Conservation (phyloP, 1,284 basidiomycete species). For the Schizophyllum commune region DNA sequence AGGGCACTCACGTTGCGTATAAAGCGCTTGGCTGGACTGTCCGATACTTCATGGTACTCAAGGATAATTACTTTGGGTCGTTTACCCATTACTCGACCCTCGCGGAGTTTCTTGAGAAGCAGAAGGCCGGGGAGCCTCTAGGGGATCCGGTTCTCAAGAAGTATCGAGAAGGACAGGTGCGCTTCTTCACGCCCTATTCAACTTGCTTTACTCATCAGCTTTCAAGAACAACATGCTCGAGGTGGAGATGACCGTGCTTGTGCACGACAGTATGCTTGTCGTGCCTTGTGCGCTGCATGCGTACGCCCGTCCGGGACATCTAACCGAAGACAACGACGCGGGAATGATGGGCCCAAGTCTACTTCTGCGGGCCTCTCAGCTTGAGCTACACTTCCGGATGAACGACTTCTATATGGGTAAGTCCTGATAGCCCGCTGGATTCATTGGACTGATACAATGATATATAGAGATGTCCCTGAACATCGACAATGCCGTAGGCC, state of each 20-base stretch:
- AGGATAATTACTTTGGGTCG: constrained; percentile 87
- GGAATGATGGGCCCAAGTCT: constrained; percentile 47
- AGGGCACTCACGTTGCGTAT: constrained; percentile 52
- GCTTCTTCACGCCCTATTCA: neutral
- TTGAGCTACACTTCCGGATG: constrained; percentile 70
- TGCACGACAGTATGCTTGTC: constrained; percentile 50
- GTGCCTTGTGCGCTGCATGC: constrained; percentile 74
- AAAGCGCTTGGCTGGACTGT: constrained; percentile 82
- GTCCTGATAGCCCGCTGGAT: constrained; percentile 13
- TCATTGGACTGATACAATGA: constrained; percentile 7
- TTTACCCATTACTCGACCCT: constrained; percentile 89
- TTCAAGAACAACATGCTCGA: constrained; percentile 75
- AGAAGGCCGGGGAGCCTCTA: constrained; percentile 44
- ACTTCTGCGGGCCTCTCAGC: constrained; percentile 51
- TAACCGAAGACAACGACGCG: constrained; percentile 14
- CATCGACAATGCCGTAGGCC: constrained; percentile 48
- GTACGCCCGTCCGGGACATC: constrained; percentile 36
- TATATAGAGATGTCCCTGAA: constrained; percentile 73
- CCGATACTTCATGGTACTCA: constrained; percentile 78
- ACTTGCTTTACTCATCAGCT: neutral
- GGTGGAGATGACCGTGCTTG: constrained; percentile 53
- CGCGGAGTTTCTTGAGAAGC: constrained; percentile 74
- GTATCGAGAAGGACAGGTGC: constrained; percentile 67
- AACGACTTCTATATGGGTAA: constrained; percentile 86
- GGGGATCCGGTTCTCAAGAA: constrained; percentile 80